Evolutionary conservation across 495 filamentous ascomycete species (phyloP), one percentile per base, ranked within the genome.

Genomic region (Astrothelium subdiscretum): DNA sequence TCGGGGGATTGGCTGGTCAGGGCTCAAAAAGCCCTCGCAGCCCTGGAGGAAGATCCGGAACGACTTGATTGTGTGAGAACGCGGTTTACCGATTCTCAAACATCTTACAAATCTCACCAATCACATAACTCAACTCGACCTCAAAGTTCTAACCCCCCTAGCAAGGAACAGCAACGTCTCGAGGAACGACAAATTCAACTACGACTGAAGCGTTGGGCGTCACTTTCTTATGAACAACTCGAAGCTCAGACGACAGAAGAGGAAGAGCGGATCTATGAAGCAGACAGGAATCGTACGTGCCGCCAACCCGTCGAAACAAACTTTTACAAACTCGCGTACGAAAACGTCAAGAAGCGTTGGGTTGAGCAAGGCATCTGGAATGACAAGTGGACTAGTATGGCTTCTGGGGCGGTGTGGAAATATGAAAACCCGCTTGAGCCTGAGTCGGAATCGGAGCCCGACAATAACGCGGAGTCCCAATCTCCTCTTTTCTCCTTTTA

Each of bases 281-380:
- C 60, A 24, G 29, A 62, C 26, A 10, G 5, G 18, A 48, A n/a
- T n/a, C 3, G 42, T 10, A 11, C 20, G 6, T 3, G 13, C 15
- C n/a, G n/a, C n/a, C n/a, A n/a, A n/a, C n/a, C n/a, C n/a, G n/a
- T n/a, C n/a, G n/a, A n/a, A n/a, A n/a, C n/a, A n/a, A n/a, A n/a
- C n/a, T n/a, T n/a, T n/a, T n/a, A n/a, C n/a, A n/a, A n/a, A 61
- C 11, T 1, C 18, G 60, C 29, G 4, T 26, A 20, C 51, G 44
- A 58, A 62, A 59, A 26, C 40, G 15, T 62, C 60, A 62, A 58
- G 44, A 48, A 48, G 42, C 13, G 57, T 29, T 66, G 64, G 64
- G 44, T 60, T 3, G 64, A 66, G 24, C 64, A 66, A 64, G 64
- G 64, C 52, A 66, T 63, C 51, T 66, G 64, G 64, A 60, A 57